Evolutionary conservation across 768 basidiomycete genomes (phyloP).

Genomic region (Termitomyces heimii): DNA sequence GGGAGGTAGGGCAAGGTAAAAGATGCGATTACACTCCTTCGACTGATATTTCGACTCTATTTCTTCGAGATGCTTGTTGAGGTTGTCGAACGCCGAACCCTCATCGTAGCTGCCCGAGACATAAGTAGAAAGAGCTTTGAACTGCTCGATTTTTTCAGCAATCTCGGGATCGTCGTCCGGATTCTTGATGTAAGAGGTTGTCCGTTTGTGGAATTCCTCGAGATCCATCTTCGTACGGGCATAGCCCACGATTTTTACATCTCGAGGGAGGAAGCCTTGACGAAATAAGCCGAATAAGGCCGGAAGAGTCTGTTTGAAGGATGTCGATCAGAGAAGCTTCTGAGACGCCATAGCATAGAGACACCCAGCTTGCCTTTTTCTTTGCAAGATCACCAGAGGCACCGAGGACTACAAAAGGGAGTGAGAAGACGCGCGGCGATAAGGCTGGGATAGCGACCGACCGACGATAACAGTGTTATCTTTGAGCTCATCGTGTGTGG

Average conservation of each 20-base stretch:
- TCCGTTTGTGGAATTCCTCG: conserved; percentile 80
- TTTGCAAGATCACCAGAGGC: conserved; percentile 97
- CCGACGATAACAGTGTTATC: conserved; percentile 90
- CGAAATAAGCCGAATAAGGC: conserved; percentile 89
- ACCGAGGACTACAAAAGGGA: conserved; percentile 63
- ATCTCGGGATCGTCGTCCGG: conserved; percentile 54
- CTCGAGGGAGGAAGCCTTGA: conserved; percentile 74
- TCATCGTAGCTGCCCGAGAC: conserved; percentile 89
- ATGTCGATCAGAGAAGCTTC: conserved; percentile 7
- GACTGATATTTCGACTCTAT: conserved; percentile 69
- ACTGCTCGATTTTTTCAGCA: conserved; percentile 65
- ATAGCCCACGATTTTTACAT: conserved; percentile 90
- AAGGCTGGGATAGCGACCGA: conserved; percentile 30
- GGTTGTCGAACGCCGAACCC: conserved; percentile 65
- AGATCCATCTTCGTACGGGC: conserved; percentile 93
- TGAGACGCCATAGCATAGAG: neutral
- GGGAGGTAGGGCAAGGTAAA: conserved; percentile 98
- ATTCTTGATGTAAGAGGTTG: conserved; percentile 81
- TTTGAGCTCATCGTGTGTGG: conserved; percentile 61
- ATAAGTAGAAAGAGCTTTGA: conserved; percentile 79
- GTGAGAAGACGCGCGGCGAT: conserved; percentile 7
- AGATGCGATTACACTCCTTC: conserved; percentile 74
- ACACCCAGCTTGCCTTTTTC: conserved; percentile 70
- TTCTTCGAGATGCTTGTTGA: conserved; percentile 70
- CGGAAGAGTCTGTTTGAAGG: conserved; percentile 72